Evolutionary conservation across 805 yeast species (phyloP), one percentile per base, ranked within the genome.

Genomic region (Helenozyma rhizophorensis): DNA sequence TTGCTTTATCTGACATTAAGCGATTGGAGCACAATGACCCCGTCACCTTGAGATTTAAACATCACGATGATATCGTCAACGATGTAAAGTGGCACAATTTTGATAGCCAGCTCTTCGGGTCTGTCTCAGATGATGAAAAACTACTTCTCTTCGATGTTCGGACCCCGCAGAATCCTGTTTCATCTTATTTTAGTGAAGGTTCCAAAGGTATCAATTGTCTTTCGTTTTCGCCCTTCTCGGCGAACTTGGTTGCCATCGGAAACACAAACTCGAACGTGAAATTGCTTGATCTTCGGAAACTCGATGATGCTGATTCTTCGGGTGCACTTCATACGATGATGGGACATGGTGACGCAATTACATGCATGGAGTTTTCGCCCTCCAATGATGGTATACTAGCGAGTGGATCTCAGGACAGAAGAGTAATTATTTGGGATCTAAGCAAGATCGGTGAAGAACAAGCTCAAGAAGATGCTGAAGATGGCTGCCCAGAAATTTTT

Each of bases 401-500:
- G 2, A 78, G 88, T 0, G 83, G 88, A 3, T 77, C 87, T 1
- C 75, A 75, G 40, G 96, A 87, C 53, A 70, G 93, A 41, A 67
- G 95, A 37, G 74, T 84, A 11, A 78, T 85, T 22, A 45, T 87
- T 4, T 86, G 96, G 96, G 95, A 87, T 53, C 62, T 86, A 36
- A 63, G 68, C 28, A 78, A 75, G 45, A 80, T 87, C 23, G 96
- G 96, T 4, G 83, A 79, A 42, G 95, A 86, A 51, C 95, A 85
- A 55, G 71, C 70, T 10, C 88, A 78, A 45, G 96, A 86, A 45
- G 96, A 87, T 52, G 83, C 87, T 19, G 95, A 83, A 43, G 96
- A 87, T 50, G 96, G 95, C 24, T 83, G 83, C 17, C 90, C 95
- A 4, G 96, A 87, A 55, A 60, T 87, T 22, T 65, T 86, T 47